Evolutionary conservation across 2,329 filamentous ascomycete species (phyloP).

Genomic region (Plenodomus lindquistii): DNA sequence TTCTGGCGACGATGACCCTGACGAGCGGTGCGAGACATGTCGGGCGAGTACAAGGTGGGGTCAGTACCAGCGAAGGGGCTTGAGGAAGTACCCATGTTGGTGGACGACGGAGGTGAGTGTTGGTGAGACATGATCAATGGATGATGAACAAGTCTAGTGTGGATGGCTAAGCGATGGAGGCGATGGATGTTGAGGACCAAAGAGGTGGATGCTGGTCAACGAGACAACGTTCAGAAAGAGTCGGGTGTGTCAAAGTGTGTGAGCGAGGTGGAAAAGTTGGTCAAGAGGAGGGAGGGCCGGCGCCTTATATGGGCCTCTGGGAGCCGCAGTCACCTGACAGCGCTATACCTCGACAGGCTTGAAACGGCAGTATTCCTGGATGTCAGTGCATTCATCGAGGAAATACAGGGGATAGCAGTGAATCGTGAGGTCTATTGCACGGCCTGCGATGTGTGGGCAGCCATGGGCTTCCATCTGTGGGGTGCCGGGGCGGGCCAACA

Average conservation of each 20-base stretch:
- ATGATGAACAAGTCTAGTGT: slow-evolving; percentile 19
- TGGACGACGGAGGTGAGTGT: slow-evolving; percentile 28
- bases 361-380: slow-evolving; percentile 10
- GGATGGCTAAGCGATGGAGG: slow-evolving; percentile 25
- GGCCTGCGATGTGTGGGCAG: slow-evolving; percentile 1
- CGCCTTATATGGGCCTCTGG: slow-evolving; percentile 13
- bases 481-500: slow-evolving; percentile 4
- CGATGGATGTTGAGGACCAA: slow-evolving; percentile 14
- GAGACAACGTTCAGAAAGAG: slow-evolving; percentile 17
- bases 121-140: slow-evolving; percentile 31
- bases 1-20: slow-evolving; percentile 16
- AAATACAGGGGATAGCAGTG: slow-evolving; percentile 1
- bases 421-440: slow-evolving; percentile 3
- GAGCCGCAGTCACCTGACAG: slow-evolving; percentile 10
- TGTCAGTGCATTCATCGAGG: slow-evolving; percentile 8
- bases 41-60: slow-evolving; percentile 34
- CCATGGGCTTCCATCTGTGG: slow-evolving; percentile 1
- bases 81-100: slow-evolving; percentile 22
- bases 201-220: slow-evolving; percentile 16
- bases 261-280: slow-evolving; percentile 11
- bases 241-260: slow-evolving; percentile 15
- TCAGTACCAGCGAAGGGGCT: slow-evolving; percentile 35
- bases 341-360: slow-evolving; percentile 9
- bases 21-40: slow-evolving; percentile 20
- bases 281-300: slow-evolving; percentile 19